Evolutionary conservation across 495 filamentous ascomycete species (phyloP), one percentile per base, ranked within the genome.

Genomic region (Cercophora newfieldiana): DNA sequence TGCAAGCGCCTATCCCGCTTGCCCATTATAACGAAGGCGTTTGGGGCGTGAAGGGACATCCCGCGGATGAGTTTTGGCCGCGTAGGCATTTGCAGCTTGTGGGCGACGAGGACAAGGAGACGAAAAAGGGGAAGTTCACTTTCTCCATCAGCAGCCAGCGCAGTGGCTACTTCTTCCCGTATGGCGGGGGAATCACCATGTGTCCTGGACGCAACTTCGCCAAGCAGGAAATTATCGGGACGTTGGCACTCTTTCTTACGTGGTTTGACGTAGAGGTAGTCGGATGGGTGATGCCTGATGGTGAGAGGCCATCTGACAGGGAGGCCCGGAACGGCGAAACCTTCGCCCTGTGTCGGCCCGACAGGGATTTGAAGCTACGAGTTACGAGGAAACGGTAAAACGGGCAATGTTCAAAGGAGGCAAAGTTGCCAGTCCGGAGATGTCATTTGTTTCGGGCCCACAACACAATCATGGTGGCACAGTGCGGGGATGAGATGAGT

Each of bases 1-100:
- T 61, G 25, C 59, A 61, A 14, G 59, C 44, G 12, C 49, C 21
- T 16, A 51, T 25, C 21, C 19, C 16, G 22, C 8, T 61, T 19
- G 24, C 44, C 7, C 59, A 61, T 51, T 22, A 24, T 0, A 22
- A 50, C 18, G 59, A 61, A n/a, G 59, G 30, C 10, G 44, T 61
- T 16, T 61, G 59, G 59, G 59, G 37, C n/a, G 47, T 28, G 10
- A n/a, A 49, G 12, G 59, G 47, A 16, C 59, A 61, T n/a, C 59
- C 59, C 22, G 59, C 59, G 5, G 18, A 14, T 10, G 59, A 61
- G 44, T 61, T 61, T 28, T 51, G 44, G 37, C 22, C 59, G 37
- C 22, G n/a, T 12, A 24, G 59, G 2, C 59, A 61, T 18, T 14
- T 61, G 14, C 19, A 30, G 22, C 16, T 33, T 16, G 61, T 63